Evolutionary conservation across 768 basidiomycete genomes (phyloP).

Genomic region (Tephrocybe sp.): DNA sequence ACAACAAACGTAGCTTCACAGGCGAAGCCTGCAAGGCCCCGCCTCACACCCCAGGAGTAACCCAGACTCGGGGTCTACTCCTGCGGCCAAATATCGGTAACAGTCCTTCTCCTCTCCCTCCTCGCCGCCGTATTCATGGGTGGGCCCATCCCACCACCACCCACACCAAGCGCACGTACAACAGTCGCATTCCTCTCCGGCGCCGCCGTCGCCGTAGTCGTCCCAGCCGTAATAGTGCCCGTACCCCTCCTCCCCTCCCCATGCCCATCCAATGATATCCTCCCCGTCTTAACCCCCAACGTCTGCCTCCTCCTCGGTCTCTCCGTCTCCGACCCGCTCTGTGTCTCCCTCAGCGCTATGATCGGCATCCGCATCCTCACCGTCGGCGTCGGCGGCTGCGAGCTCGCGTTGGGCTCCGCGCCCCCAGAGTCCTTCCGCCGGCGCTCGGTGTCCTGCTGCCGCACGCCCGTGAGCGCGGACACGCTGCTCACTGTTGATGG

Average conservation of each 20-base stretch:
- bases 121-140: conserved; percentile 17
- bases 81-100: conserved; percentile 43
- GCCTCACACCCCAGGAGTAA: too few species aligned
- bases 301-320: conserved; percentile 40
- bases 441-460: conserved; percentile 43
- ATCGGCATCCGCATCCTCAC: conserved; percentile 21
- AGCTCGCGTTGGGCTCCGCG: conserved; percentile 12
- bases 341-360: conserved; percentile 13
- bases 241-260: background rate
- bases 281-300: conserved; percentile 32
- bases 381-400: background rate
- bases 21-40: too few species aligned
- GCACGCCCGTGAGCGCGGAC: conserved; percentile 50
- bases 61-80: background rate
- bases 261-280: conserved; percentile 44
- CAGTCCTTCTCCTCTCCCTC: conserved; percentile 40
- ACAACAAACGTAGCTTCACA: too few species aligned
- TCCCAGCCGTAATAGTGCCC: background rate
- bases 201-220: conserved; percentile 21
- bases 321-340: conserved; percentile 44
- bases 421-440: conserved; percentile 26
- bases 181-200: conserved; percentile 41
- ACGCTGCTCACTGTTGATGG: conserved; percentile 49
- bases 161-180: conserved; percentile 3
- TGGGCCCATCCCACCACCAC: conserved; percentile 13